Base-by-base conservation (phyloP, 2,329 filamentous ascomycete genomes). In the Mycosphaerelloides madeirae region DNA sequence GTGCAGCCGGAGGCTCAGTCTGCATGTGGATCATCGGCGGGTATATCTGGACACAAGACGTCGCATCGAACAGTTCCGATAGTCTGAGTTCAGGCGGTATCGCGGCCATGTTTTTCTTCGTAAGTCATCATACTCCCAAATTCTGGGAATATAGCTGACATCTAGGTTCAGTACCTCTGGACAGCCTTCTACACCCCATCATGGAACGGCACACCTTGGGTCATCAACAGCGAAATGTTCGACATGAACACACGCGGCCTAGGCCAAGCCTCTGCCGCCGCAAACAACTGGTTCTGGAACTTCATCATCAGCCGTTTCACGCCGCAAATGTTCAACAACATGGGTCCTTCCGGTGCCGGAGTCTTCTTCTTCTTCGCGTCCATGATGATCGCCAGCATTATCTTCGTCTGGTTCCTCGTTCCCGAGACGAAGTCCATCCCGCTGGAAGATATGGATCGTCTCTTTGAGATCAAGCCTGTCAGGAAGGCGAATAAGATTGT, bases 151-250 rank as follows among this genome's bases (percentile, higher is more conserved):
- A 13, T 6, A 14, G 15, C n/a, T 38, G 13, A 20, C 25, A 29
- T 28, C 16, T 29, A 3, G 3, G 6, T 15, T 6, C 20, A 38
- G 36, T 87, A 86, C 58, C 72, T 87, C 0, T 87, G 81, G 79
- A 85, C 83, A 0, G 78, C 58, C 14, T 55, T 61, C 63, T 89
- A 88, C 67, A 85, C 81, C 0, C 83, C 69, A 2, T 67, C 58
- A 7, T 65, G 63, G 64, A 65, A 64, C 38, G 62, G 61, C 28
- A 85, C 81, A 0, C 84, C 84, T 0, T 89, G 85, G 85, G 83
- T 89, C 16, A 68, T 85, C 59, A 86, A 86, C 69, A 65, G 62
- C 0, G 84, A 89, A 64, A 87, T 89, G 72, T 88, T 87, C 64
- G 78, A 84, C 56, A 77, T 80, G 52, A 83, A 83, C 65, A 78